phyloP scores from a whole-genome alignment of 2,329 filamentous ascomycete genomes.

The Proliferodiscus dingleyae region DNA sequence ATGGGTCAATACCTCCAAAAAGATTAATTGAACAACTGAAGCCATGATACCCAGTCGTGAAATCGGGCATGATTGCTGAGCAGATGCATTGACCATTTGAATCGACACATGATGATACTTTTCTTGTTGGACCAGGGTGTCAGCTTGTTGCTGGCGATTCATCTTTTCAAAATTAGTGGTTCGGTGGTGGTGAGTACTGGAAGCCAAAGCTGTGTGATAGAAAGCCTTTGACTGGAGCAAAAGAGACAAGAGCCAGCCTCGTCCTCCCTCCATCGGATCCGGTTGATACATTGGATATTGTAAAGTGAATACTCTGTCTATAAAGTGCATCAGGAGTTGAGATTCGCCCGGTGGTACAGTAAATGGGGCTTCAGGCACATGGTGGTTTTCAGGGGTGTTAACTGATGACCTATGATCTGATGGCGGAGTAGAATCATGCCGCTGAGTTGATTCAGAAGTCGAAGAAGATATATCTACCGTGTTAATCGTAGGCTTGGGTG shows the following conservation, averaged over 20 bases:
- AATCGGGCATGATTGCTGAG: background rate
- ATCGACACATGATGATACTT: background rate
- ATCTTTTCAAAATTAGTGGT: background rate
- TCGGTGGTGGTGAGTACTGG: background rate
- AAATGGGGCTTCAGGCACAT: too few relatives aligned
- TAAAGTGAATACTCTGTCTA: slow-evolving; percentile 57
- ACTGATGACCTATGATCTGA: too few relatives aligned
- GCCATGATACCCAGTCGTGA: background rate
- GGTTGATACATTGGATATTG: slow-evolving; percentile 58
- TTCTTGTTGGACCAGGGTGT: background rate
- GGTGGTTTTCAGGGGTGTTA: too few relatives aligned
- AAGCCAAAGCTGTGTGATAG: slow-evolving; percentile 1
- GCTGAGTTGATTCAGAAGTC: too few relatives aligned
- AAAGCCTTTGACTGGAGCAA: slow-evolving; percentile 36
- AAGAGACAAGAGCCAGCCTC: slow-evolving; percentile 54
- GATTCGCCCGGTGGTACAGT: too few relatives aligned
- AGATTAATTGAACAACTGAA: slow-evolving; percentile 40
- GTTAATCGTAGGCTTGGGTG: too few relatives aligned
- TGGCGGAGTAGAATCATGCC: too few relatives aligned
- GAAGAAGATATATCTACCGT: too few relatives aligned
- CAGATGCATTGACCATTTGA: background rate
- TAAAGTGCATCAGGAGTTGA: slow-evolving; percentile 44
- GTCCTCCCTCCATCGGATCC: slow-evolving; percentile 43
- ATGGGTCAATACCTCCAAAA: slow-evolving; percentile 37
- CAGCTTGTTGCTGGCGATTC: background rate